Conservation (phyloP, 495 filamentous ascomycete genomes). For the Aspergillus sclerotioniger region DNA sequence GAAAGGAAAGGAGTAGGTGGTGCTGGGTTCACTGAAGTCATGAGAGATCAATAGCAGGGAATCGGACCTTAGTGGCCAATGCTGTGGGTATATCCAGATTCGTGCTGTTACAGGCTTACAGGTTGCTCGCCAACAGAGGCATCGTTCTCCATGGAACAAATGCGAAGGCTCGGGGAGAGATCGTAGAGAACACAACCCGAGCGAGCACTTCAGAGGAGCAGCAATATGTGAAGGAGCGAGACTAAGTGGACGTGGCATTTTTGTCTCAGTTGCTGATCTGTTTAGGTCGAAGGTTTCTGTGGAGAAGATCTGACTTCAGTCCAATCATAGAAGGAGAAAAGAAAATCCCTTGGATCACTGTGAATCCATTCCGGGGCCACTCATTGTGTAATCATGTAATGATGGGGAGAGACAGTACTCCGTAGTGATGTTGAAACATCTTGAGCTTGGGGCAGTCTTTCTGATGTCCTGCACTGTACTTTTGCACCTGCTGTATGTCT, state of each 20-base stretch:
- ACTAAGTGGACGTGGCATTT: neutral
- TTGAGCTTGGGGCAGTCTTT: neutral
- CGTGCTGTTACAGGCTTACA: neutral
- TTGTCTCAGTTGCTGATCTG: neutral
- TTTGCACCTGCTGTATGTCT: conserved; percentile 2
- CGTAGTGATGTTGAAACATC: neutral
- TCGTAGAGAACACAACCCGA: neutral
- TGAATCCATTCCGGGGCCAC: conserved; percentile 2
- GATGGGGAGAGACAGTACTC: neutral
- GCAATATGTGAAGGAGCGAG: conserved; percentile 1
- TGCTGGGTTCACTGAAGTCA: neutral
- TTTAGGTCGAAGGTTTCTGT: neutral
- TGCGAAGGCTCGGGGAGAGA: neutral
- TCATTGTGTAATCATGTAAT: neutral
- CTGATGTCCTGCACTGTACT: conserved; percentile 11
- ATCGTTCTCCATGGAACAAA: neutral
- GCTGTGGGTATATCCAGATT: neutral
- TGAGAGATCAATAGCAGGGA: neutral
- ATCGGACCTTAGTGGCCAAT: conserved; percentile 1
- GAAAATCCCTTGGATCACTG: neutral
- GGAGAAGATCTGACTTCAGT: conserved; percentile 4
- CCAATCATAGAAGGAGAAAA: neutral
- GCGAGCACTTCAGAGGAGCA: neutral
- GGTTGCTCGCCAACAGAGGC: neutral
- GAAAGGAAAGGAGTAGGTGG: neutral